phyloP scores from a whole-genome alignment of 2,329 filamentous ascomycete genomes.

The Hypoxylon sp. region DNA sequence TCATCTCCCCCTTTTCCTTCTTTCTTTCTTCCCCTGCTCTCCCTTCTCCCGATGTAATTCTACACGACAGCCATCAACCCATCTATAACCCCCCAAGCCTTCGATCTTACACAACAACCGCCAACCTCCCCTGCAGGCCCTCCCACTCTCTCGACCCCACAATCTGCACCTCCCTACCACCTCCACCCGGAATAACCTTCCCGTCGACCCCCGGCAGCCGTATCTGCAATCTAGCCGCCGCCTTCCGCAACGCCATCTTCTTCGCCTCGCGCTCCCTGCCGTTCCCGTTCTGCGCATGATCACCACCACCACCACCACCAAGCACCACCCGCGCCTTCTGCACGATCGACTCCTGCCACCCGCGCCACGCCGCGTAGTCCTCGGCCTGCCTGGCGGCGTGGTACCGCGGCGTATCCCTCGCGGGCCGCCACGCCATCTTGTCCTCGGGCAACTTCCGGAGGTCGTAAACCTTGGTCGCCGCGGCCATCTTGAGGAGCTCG shows the following conservation, averaged over 20 bases:
- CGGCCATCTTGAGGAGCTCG: conserved; percentile 72
- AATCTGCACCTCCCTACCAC: conserved; percentile 60
- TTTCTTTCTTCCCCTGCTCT: too few species aligned
- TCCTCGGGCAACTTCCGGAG: conserved; percentile 68
- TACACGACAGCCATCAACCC: not conserved
- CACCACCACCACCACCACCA: conserved; percentile 17
- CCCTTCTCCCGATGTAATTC: not conserved
- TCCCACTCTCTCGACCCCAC: conserved; percentile 68
- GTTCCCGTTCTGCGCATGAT: conserved; percentile 34
- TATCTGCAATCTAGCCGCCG: conserved; percentile 64
- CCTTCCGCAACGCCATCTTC: conserved; percentile 46
- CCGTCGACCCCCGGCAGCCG: conserved; percentile 60
- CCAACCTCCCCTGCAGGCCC: conserved; percentile 60
- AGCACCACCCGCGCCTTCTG: conserved; percentile 62
- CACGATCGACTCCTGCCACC: conserved; percentile 67
- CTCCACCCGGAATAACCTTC: conserved; percentile 55
- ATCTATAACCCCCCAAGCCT: too few species aligned
- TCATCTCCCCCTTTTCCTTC: not conserved
- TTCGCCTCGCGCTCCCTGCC: conserved; percentile 40
- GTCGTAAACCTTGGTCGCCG: conserved; percentile 68
- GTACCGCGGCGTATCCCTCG: conserved; percentile 72
- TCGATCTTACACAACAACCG: conserved; percentile 40
- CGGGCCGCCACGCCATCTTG: conserved; percentile 74
- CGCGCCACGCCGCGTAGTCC: conserved; percentile 71
- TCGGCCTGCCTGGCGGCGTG: conserved; percentile 74